Conservation (phyloP, 164 flowering plant genomes). For the Litsea cubeba region DNA sequence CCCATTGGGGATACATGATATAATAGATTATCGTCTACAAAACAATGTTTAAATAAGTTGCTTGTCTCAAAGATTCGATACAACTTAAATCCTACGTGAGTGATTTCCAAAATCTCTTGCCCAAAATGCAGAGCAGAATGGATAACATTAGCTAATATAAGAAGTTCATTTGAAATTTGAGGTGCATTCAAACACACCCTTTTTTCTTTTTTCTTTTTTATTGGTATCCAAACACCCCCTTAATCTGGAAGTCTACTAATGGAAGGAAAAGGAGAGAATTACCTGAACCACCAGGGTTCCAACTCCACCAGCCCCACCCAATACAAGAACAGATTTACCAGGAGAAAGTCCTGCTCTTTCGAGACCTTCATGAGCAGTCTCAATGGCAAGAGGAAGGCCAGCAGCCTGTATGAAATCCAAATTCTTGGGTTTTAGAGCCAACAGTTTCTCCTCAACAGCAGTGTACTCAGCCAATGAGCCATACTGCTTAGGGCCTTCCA, state of each 20-base stretch:
- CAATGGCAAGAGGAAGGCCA: conserved; percentile 83
- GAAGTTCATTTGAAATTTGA: background rate
- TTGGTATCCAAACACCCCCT: too few relatives aligned
- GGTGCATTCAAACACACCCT: background rate
- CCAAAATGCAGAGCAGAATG: background rate
- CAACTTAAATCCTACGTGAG: background rate
- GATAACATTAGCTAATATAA: too few relatives aligned
- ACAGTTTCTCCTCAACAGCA: conserved; percentile 83
- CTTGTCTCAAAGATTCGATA: too few relatives aligned
- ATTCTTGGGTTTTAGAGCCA: conserved; percentile 84
- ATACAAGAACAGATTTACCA: conserved; percentile 86
- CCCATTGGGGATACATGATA: too few relatives aligned
- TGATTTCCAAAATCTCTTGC: background rate
- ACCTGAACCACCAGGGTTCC: conserved; percentile 96
- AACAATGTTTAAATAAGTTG: too few relatives aligned
- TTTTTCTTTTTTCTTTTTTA: too few relatives aligned
- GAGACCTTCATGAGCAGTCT: conserved; percentile 91
- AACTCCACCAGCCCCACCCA: conserved; percentile 98
- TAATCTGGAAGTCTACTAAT: background rate
- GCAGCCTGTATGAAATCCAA: conserved; percentile 80
- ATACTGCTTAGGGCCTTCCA: conserved; percentile 82
- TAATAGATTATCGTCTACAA: too few relatives aligned
- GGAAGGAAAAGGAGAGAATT: background rate
- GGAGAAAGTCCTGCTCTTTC: conserved; percentile 76
- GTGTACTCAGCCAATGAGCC: conserved; percentile 94